These are phyloP conservation scores for Mortierella alpina DNA, from an alignment of 192 early-diverging fungal genomes.

Conservation along the genomic window DNA sequence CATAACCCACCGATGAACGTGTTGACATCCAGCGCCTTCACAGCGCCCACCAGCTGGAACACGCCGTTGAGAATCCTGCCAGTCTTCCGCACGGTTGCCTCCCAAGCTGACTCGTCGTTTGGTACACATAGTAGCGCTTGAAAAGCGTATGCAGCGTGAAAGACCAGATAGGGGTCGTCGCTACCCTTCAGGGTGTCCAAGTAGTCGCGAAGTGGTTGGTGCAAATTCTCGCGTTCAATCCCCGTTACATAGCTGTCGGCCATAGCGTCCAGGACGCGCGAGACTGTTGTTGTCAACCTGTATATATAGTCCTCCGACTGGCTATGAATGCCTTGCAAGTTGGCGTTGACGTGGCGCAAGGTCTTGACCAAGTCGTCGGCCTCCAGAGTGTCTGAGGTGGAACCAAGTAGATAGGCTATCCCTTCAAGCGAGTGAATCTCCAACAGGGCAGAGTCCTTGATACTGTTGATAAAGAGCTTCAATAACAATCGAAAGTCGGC, in stretches of 20 bases:
- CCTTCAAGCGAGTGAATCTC: slow-evolving; percentile 3
- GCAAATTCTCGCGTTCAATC: background rate
- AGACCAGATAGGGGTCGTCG: slow-evolving; percentile 7
- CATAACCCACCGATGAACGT: background rate
- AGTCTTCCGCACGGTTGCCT: background rate
- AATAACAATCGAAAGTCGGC: background rate
- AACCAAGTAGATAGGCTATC: background rate
- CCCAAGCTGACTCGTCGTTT: background rate
- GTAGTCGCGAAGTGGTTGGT: background rate
- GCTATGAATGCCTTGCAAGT: background rate
- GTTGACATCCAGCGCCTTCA: background rate
- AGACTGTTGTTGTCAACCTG: background rate
- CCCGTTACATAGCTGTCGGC: slow-evolving; percentile 1
- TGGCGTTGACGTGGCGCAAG: background rate
- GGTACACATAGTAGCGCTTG: slow-evolving; percentile 5
- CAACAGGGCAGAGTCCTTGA: background rate
- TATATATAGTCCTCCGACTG: slow-evolving; percentile 10
- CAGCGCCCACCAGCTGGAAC: background rate
- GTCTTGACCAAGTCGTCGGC: slow-evolving; percentile 9
- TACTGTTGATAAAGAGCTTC: background rate
- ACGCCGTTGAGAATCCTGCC: background rate
- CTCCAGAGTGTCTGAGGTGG: background rate
- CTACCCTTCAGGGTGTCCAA: background rate
- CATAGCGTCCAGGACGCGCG: slow-evolving; percentile 8
- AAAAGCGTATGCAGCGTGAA: slow-evolving; percentile 5